Conservation (phyloP, 331 rosid species). For the Erythrophleum ivorense region DNA sequence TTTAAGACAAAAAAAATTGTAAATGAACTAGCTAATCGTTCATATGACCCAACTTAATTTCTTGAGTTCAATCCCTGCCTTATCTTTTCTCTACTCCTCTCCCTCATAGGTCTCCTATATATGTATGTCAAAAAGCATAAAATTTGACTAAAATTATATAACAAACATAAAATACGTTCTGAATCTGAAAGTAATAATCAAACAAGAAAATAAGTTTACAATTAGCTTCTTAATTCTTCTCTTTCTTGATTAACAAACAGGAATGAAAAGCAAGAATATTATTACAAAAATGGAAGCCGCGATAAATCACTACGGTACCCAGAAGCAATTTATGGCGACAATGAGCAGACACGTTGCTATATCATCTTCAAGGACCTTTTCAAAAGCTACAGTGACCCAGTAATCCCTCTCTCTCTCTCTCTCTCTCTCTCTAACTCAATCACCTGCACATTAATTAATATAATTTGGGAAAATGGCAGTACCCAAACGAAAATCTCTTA, state of each 20-base stretch:
- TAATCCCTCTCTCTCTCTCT: conserved; percentile 37
- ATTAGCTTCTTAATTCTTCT: not conserved
- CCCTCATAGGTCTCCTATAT: too few species aligned
- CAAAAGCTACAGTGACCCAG: conserved; percentile 49
- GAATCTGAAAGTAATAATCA: too few species aligned
- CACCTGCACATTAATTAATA: not conserved
- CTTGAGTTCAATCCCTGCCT: too few species aligned
- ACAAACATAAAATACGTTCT: too few species aligned
- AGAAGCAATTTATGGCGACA: conserved; percentile 13
- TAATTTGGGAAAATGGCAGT: not conserved
- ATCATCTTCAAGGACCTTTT: conserved; percentile 64
- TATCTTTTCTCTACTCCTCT: too few species aligned
- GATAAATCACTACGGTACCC: not conserved
- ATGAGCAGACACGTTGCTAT: conserved; percentile 53
- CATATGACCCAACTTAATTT: too few species aligned
- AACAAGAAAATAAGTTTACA: too few species aligned
- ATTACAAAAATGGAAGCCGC: not conserved
- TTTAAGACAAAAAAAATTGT: too few species aligned
- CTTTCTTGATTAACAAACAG: conserved; percentile 25
- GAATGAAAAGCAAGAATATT: not conserved
- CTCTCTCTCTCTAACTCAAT: not conserved
- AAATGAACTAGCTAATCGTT: too few species aligned
- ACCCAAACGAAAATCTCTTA: too few species aligned
- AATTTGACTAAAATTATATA: too few species aligned
- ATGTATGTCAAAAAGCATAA: too few species aligned